Base-by-base conservation (phyloP, 2,329 filamentous ascomycete species). In the Mycogone perniciosa region DNA sequence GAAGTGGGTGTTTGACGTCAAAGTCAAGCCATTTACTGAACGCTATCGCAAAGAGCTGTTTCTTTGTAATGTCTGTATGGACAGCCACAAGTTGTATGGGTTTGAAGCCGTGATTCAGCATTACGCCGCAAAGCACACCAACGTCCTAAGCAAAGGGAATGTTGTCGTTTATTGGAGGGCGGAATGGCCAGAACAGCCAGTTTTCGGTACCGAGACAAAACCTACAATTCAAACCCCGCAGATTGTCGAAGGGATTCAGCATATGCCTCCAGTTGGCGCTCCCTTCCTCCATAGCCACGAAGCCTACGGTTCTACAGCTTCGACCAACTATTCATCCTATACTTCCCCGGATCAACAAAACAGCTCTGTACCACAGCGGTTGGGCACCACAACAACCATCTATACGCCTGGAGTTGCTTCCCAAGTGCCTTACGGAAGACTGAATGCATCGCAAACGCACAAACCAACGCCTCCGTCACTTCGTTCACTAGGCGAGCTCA, bases 81-180 rank as follows among this genome's bases (percentile, higher is more conserved):
- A 73, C 45, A 81, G 77, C 57, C 69, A 72, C 43, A 89, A 87
- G 64, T 79, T 78, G 50, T 92, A 88, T 59, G 84, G 83, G 0
- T 87, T 93, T 56, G 86, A 92, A 67, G 84, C 84, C 7, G 81
- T 92, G 30, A 79, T 92, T 42, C 88, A 93, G 63, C 89, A 95
- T 65, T 92, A 84, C 62, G 87, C 86, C 51, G 86, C 87, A 38
- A 93, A 92, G 65, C 89, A 93, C 63, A 90, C 87, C 40, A 81
- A 67, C 51, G 68, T 74, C 10, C 80, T 92, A 51, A 89, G 85
- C 64, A 67, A 78, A 50, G 88, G 86, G 44, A 89, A 80, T 59
- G 72, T 87, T 43, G 81, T 90, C 40, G 86, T 92, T 11, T 76
- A 86, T 60, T 95, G 88, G 89, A 82, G 84, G 64, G 80, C 87